Evolutionary conservation across 2,329 filamentous ascomycete genomes (phyloP).

Genomic region (Rutstroemia sp.): DNA sequence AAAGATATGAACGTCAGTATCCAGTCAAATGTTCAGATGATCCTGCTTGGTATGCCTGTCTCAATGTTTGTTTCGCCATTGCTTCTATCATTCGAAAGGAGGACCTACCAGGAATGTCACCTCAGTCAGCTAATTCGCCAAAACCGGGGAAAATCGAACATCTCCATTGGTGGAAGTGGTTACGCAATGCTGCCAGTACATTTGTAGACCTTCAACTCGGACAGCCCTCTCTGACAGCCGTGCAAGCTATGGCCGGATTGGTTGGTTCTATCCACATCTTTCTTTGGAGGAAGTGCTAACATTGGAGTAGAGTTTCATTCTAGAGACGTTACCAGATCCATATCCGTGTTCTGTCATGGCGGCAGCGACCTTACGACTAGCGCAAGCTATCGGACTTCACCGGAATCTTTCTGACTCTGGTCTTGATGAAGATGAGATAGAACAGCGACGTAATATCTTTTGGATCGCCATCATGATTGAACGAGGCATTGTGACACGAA

Average conservation of each 20-base stretch:
- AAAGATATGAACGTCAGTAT: constrained; percentile 17
- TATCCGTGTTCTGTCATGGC: constrained; percentile 17
- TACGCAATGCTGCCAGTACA: constrained; percentile 17
- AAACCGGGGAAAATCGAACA: not conserved
- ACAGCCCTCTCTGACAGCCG: constrained; percentile 17
- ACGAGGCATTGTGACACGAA: constrained; percentile 13
- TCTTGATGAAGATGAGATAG: constrained; percentile 12
- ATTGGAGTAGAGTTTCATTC: constrained; percentile 7
- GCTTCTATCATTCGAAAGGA: constrained; percentile 12
- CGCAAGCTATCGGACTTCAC: constrained; percentile 21
- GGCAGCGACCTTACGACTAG: constrained; percentile 13
- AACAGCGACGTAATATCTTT: constrained; percentile 22
- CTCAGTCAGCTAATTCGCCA: not conserved
- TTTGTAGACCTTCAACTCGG: constrained; percentile 19
- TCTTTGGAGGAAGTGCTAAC: not conserved
- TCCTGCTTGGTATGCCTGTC: constrained; percentile 22
- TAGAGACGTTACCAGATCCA: constrained; percentile 14
- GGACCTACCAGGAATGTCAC: constrained; percentile 5
- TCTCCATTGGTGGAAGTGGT: not conserved
- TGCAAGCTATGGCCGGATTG: constrained; percentile 18
- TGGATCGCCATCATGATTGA: constrained; percentile 22
- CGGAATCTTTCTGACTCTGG: constrained; percentile 14
- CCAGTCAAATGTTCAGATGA: constrained; percentile 14
- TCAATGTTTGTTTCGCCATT: constrained; percentile 19
- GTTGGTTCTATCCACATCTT: not conserved